Evolutionary conservation across 331 rosid genomes (phyloP), one percentile per base, ranked within the genome.

Genomic region (Acacia concinna): DNA sequence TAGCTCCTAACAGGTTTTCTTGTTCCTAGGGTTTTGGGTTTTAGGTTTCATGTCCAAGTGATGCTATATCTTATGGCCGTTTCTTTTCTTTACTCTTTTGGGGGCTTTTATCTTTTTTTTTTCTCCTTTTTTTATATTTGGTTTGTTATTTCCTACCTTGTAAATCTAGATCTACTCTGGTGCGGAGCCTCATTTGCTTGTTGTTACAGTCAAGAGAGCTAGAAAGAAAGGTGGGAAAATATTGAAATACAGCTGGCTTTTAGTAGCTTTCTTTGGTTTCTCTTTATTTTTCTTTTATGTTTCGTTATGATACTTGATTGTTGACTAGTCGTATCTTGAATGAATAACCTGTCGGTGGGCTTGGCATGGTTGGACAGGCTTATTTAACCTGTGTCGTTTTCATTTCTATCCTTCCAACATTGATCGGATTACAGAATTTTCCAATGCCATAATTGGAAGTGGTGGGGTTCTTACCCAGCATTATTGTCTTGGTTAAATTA

Each of bases 61-160:
- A 17, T 69, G 74, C 57, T 69, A 69, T 69, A 69, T 43, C 74
- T 69, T 69, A 25, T 69, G 74, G 73, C 73, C 46, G 41, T 69
- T 60, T 27, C 35, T 59, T 59, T 59, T 68, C 25, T 76, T 64
- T 79, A n/a, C 51, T 28, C 54, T 40, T 12, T 79, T 37, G 13
- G 4, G 73, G 85, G 90, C 87, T 56, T 77, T 66, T 76, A 81
- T 82, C 76, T 77, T 71, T 76, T 84, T 82, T 73, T n/a, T 68
- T 70, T 32, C 35, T 32, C 43, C 21, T 14, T 56, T 71, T 41
- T 76, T 46, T 38, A 72, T 68, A 18, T 73, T 73, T 75, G 89
- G 69, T 80, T 82, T 83, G 87, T 21, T 66, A 87, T 85, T 87
- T 85, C 91, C 87, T 78, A n/a, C 78, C 85, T 46, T 87, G 89